Percentiles rank a stretch among this genome's conserved stretches.
These are phyloP conservation scores for Glaciozyma martinii DNA, from an alignment of 768 basidiomycete species.

Conservation along the genomic window DNA sequence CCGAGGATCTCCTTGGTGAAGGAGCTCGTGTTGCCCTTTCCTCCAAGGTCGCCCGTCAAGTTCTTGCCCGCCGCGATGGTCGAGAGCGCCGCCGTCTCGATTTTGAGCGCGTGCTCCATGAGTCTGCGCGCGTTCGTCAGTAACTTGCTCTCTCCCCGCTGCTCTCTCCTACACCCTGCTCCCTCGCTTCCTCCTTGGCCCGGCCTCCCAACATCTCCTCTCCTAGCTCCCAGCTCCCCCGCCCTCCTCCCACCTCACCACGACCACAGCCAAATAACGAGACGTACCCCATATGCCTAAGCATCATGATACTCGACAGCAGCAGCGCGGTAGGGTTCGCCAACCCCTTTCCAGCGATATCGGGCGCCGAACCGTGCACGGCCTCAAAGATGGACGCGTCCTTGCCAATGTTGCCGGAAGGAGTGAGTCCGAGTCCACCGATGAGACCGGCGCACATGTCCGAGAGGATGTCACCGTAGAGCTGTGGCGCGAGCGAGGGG, in stretches of 20 bases:
- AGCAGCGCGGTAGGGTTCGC: constrained; percentile 99
- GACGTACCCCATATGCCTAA: constrained; percentile 60
- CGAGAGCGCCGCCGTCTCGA: constrained; percentile 84
- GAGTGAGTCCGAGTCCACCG: constrained; percentile 62
- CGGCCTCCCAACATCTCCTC: no score
- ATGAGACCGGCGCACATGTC: constrained; percentile 99
- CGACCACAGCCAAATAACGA: neutral
- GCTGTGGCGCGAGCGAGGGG: constrained; percentile 8
- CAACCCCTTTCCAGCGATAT: constrained; percentile 79
- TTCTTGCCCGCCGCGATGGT: constrained; percentile 93
- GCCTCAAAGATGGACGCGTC: constrained; percentile 98
- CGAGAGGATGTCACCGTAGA: constrained; percentile 37
- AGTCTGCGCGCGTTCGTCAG: neutral
- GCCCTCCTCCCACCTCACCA: neutral
- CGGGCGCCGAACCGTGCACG: constrained; percentile 98
- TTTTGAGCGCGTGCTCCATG: constrained; percentile 68
- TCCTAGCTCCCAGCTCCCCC: no score
- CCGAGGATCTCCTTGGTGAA: constrained; percentile 30
- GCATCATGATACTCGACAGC: constrained; percentile 93
- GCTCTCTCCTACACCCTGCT: no score
- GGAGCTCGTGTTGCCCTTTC: constrained; percentile 65
- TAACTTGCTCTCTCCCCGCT: no score
- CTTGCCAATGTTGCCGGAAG: constrained; percentile 31
- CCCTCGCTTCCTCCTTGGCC: no score
- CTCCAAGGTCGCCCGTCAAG: constrained; percentile 93